These are phyloP conservation scores for Pseudevernia furfuracea DNA, from an alignment of 495 filamentous ascomycete species.

Conservation along the genomic window DNA sequence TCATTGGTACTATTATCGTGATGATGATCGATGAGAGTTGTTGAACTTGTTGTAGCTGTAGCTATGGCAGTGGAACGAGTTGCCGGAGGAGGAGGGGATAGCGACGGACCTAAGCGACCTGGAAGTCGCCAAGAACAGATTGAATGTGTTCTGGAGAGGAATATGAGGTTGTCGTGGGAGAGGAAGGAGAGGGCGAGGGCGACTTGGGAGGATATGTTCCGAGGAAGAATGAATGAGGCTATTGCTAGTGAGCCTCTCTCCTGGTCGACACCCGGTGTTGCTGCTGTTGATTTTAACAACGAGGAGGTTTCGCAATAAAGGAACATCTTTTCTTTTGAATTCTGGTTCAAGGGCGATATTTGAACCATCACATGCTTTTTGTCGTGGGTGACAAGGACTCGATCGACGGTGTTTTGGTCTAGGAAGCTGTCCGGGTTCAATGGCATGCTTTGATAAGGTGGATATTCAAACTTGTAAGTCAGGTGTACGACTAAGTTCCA, in stretches of 20 bases:
- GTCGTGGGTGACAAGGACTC: slow-evolving; percentile 20
- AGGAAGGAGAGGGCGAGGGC: slow-evolving; percentile 19
- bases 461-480: slow-evolving; percentile 12
- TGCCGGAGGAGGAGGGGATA: slow-evolving; percentile 1
- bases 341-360: neutral
- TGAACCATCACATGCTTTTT: slow-evolving; percentile 23
- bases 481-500: slow-evolving; percentile 19
- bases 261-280: neutral
- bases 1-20: neutral
- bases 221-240: slow-evolving; percentile 11
- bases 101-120: slow-evolving; percentile 5
- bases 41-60: neutral
- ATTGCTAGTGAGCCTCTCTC: slow-evolving; percentile 9
- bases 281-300: neutral
- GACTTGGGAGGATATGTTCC: slow-evolving; percentile 18
- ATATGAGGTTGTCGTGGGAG: slow-evolving; percentile 20
- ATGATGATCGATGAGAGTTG: neutral
- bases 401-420: slow-evolving; percentile 12
- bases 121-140: slow-evolving; percentile 21
- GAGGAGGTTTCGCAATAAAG: slow-evolving; percentile 12
- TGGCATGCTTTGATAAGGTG: neutral
- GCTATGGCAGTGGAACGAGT: neutral
- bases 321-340: slow-evolving; percentile 18
- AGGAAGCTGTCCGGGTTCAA: neutral
- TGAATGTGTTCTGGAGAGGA: slow-evolving; percentile 17